These are phyloP conservation scores for Penicillium atrosanguineum DNA, from an alignment of 495 filamentous ascomycete species.

Conservation along the genomic window DNA sequence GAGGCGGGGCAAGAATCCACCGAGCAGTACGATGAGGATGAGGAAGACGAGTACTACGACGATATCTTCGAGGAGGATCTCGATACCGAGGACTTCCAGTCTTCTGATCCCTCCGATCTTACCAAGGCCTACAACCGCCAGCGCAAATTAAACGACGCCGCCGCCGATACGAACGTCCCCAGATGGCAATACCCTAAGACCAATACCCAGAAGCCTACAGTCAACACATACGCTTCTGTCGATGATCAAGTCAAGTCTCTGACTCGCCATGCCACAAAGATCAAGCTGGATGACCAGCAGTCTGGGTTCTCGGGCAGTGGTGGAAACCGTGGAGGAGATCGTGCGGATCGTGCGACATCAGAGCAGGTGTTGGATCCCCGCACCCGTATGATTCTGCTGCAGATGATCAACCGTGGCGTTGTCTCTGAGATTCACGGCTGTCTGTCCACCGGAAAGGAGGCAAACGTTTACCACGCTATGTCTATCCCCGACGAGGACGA, in stretches of 20 bases:
- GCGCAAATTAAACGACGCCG: slow-evolving; percentile 55
- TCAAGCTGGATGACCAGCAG: slow-evolving; percentile 70
- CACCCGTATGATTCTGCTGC: slow-evolving; percentile 90
- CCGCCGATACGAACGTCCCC: slow-evolving; percentile 53
- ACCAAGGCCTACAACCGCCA: slow-evolving; percentile 93
- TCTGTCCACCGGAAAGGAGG: slow-evolving; percentile 93
- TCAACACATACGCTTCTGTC: slow-evolving; percentile 72
- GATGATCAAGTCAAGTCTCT: slow-evolving; percentile 86
- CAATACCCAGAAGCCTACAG: slow-evolving; percentile 79
- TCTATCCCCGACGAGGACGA: slow-evolving; percentile 46
- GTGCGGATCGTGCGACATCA: slow-evolving; percentile 85
- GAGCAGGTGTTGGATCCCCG: slow-evolving; percentile 92
- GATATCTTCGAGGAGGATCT: slow-evolving; percentile 57
- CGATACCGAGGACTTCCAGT: slow-evolving; percentile 56
- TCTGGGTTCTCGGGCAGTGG: slow-evolving; percentile 52
- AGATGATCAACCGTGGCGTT: slow-evolving; percentile 85
- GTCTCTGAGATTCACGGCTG: slow-evolving; percentile 87
- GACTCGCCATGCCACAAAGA: slow-evolving; percentile 83
- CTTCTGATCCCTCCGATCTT: slow-evolving; percentile 64
- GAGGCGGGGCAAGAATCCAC: slow-evolving; percentile 36
- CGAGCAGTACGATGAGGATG: slow-evolving; percentile 32
- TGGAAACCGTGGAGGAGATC: slow-evolving; percentile 57
- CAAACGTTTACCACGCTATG: slow-evolving; percentile 89
- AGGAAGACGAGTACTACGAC: slow-evolving; percentile 55
- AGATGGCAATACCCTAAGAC: slow-evolving; percentile 65